These are phyloP conservation scores for Aspergillus asperescens DNA, from an alignment of 495 filamentous ascomycete genomes.

Conservation along the genomic window DNA sequence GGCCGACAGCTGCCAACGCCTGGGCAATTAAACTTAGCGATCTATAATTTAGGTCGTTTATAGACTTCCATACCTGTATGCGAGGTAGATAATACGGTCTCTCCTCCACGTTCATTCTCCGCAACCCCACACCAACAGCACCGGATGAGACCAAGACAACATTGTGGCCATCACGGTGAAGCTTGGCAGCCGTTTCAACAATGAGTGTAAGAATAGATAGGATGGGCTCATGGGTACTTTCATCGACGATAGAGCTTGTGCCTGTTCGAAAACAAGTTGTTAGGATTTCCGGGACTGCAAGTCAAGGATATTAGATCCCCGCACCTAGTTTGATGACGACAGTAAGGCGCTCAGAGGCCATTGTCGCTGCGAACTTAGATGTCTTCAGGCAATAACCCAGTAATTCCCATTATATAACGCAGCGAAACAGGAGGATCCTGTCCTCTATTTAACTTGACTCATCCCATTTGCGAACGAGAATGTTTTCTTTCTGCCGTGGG, in stretches of 20 bases:
- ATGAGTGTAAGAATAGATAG: constrained; percentile 84
- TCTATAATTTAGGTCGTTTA: background rate
- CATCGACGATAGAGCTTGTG: constrained; percentile 95
- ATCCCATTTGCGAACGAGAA: background rate
- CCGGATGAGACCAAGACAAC: constrained; percentile 96
- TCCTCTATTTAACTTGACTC: constrained; percentile 7
- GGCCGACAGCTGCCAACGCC: constrained; percentile 92
- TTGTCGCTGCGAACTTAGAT: constrained; percentile 15
- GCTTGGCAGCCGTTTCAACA: constrained; percentile 81
- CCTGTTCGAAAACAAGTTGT: constrained; percentile 53
- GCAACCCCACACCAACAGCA: constrained; percentile 87
- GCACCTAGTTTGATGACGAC: constrained; percentile 94
- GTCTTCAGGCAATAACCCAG: background rate
- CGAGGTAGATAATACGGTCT: constrained; percentile 82
- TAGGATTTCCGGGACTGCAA: constrained; percentile 9
- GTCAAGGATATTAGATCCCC: constrained; percentile 27
- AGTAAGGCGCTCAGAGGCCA: constrained; percentile 45
- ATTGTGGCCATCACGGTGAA: constrained; percentile 85
- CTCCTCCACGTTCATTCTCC: constrained; percentile 83
- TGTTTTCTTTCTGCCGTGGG: constrained; percentile 27
- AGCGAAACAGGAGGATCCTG: background rate
- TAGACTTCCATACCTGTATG: constrained; percentile 56
- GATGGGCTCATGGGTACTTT: constrained; percentile 94
- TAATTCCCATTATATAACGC: background rate
- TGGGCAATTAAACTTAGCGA: constrained; percentile 29